Evolutionary conservation across 2,329 filamentous ascomycete species (phyloP).

Genomic region (Pseudocercospora cruenta): DNA sequence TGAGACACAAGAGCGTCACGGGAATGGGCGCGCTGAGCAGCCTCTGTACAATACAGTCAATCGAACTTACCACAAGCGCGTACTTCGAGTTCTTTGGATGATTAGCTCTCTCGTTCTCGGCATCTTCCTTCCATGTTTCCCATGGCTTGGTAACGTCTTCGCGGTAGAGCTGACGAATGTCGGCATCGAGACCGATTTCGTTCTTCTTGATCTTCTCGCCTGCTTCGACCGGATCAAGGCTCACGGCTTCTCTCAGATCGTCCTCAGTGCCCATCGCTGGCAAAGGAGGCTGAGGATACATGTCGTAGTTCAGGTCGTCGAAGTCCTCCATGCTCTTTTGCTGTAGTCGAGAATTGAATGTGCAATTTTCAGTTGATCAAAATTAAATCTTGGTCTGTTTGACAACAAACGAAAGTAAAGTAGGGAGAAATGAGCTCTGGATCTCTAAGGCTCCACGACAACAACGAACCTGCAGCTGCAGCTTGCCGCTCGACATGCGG

Average conservation of each 20-base stretch:
- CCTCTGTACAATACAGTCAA: background rate
- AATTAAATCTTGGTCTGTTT: background rate
- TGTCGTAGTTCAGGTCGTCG: background rate
- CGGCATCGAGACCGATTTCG: background rate
- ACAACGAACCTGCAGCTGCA: background rate
- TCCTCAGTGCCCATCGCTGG: background rate
- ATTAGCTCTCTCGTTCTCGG: constrained; percentile 10
- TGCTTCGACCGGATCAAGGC: background rate
- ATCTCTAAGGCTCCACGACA: background rate
- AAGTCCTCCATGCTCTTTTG: background rate
- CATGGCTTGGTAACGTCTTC: background rate
- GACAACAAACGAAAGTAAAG: background rate
- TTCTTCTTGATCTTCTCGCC: constrained; percentile 1
- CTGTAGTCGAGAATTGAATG: background rate
- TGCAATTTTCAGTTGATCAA: background rate
- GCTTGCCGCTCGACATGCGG: background rate
- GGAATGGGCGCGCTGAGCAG: background rate
- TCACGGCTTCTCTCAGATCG: background rate
- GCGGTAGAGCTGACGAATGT: constrained; percentile 12
- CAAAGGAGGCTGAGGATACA: background rate
- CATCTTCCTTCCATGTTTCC: constrained; percentile 8
- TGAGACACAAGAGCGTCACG: too few species aligned
- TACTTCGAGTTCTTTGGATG: constrained; percentile 24
- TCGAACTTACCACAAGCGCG: constrained; percentile 27
- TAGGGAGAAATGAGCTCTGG: background rate